Evolutionary conservation across 2,329 filamentous ascomycete genomes (phyloP).

Genomic region (Pseudocercospora pini-densiflorae): DNA sequence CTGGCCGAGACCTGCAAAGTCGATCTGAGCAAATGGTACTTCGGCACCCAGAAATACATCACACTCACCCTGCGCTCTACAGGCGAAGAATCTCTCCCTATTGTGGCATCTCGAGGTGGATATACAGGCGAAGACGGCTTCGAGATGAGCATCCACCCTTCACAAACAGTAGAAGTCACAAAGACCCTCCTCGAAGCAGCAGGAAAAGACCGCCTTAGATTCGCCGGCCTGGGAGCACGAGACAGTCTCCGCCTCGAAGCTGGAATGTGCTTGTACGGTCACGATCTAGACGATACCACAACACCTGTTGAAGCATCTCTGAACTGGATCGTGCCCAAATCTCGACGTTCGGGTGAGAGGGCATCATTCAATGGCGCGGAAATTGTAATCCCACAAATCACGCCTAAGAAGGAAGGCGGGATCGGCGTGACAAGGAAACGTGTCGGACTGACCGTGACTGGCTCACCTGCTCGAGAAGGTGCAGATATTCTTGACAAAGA

Average conservation of each 20-base stretch:
- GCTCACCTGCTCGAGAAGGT: constrained; percentile 87
- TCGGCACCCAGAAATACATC: constrained; percentile 74
- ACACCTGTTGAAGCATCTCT: constrained; percentile 70
- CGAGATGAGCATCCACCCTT: constrained; percentile 82
- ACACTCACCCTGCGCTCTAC: constrained; percentile 64
- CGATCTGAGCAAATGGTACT: constrained; percentile 71
- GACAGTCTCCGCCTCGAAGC: constrained; percentile 94
- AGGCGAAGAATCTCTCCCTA: constrained; percentile 51
- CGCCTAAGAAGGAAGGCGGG: constrained; percentile 37
- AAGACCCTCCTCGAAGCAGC: constrained; percentile 69
- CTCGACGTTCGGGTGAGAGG: constrained; percentile 61
- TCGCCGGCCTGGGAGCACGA: constrained; percentile 87
- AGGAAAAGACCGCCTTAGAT: constrained; percentile 66
- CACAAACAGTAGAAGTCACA: constrained; percentile 68
- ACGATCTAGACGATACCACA: constrained; percentile 83
- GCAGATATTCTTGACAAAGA: constrained; percentile 70
- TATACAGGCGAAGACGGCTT: constrained; percentile 99
- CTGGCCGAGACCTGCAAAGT: constrained; percentile 58
- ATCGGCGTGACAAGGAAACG: constrained; percentile 71
- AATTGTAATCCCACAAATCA: constrained; percentile 76
- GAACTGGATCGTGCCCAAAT: constrained; percentile 83
- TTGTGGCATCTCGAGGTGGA: constrained; percentile 84
- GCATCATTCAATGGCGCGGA: constrained; percentile 87
- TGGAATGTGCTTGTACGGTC: constrained; percentile 99
- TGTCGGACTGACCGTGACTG: constrained; percentile 80